These are phyloP conservation scores for Solanum sitiens DNA, from an alignment of 257 asterid species.

Conservation along the genomic window DNA sequence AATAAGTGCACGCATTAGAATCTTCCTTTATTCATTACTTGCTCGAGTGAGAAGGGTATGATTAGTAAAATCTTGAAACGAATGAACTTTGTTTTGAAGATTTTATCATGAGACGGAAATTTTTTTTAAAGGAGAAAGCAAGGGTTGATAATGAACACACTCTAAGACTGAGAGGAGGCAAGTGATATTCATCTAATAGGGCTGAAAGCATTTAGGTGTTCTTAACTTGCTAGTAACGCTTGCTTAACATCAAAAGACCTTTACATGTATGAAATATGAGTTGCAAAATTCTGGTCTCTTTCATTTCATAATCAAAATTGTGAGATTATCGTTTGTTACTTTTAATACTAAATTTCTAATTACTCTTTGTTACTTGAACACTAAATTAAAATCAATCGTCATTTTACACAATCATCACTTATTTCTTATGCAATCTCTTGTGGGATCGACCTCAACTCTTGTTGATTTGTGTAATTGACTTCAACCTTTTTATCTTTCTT, in stretches of 20 bases:
- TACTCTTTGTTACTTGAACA: neutral
- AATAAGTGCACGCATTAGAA: too few relatives aligned
- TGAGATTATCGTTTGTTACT: neutral
- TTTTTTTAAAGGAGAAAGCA: neutral
- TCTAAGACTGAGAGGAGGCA: neutral
- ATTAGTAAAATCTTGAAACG: too few relatives aligned
- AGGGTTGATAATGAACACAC: neutral
- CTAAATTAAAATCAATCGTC: neutral
- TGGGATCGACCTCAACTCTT: neutral
- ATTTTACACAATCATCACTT: too few relatives aligned
- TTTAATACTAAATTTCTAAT: neutral
- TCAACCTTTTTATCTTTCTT: neutral
- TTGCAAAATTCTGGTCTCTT: neutral
- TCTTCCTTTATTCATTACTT: too few relatives aligned
- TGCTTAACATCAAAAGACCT: neutral
- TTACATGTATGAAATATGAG: neutral
- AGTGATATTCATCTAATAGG: neutral
- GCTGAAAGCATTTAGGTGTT: neutral
- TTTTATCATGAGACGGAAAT: too few relatives aligned
- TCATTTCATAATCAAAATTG: too few relatives aligned
- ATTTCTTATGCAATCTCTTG: neutral
- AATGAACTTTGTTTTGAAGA: too few relatives aligned
- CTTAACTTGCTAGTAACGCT: neutral
- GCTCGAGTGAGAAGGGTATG: too few relatives aligned
- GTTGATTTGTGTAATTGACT: neutral